Base-by-base conservation (phyloP, 2,329 filamentous ascomycete species). In the Stagonosporopsis chrysanthemi region DNA sequence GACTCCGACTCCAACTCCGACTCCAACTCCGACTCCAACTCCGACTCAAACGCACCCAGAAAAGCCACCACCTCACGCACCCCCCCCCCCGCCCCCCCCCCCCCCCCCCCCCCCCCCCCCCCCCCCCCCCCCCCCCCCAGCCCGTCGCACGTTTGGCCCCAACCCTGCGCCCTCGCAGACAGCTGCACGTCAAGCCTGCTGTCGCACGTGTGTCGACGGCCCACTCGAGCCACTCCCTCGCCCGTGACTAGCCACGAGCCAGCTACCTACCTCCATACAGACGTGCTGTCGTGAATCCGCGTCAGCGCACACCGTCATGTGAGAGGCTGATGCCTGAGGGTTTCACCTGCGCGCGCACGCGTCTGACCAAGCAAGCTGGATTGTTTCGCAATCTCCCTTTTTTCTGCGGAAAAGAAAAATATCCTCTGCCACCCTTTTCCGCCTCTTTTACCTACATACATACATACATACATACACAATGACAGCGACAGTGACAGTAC, bases 271-370 rank as follows among this genome's bases (percentile, higher is more conserved):
- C n/a, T n/a, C n/a, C n/a, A n/a, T n/a, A n/a, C n/a, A 28, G 14
- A 23, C 15, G 12, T 31, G 17, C 33, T 46, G 60, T 51, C 60
- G 56, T 56, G 56, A 24, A 54, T 58, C 61, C 47, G 56, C 61
- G 59, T 56, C 59, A 58, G 56, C 61, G 26, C 24, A 52, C 49
- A 29, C 29, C 15, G 38, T 60, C 65, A 61, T 63, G 58, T 63
- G 65, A 56, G 55, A 51, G 42, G 35, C 41, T 28, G 44, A 22
- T 48, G 48, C 48, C 54, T 52, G 38, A 52, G 48, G 44, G 54
- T 57, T 57, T 57, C 54, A 50, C 35, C 23, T 29, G 11, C 8
- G 14, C 14, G 17, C 49, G n/a, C n/a, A 28, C 47, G 28, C 17
- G 42, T 44, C 26, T 44, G 28, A 39, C 45, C 45, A 47, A 47